phyloP scores from a whole-genome alignment of 139 green algal genomes.

The Coccomyxa sp. region DNA sequence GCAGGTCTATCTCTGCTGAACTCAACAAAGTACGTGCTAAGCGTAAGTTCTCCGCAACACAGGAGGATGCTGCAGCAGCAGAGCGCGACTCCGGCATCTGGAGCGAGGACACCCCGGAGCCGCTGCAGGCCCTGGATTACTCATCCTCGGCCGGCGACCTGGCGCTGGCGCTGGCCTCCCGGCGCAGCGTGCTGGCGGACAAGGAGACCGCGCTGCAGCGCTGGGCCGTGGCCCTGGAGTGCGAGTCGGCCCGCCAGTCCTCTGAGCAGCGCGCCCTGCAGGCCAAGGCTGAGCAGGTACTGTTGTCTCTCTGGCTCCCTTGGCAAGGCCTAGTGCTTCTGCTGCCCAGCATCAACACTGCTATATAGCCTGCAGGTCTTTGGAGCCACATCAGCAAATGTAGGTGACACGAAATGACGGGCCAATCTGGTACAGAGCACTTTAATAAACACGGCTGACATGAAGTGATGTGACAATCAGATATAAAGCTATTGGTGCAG shows the following conservation, averaged over 20 bases:
- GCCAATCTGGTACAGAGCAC: too few species aligned
- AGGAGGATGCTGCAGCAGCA: constrained; percentile 26
- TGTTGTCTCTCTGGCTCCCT: background rate
- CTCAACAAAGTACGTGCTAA: too few species aligned
- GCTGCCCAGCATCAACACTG: too few species aligned
- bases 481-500: too few species aligned
- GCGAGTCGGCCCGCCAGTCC: constrained; percentile 27
- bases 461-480: too few species aligned
- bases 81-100: constrained; percentile 1
- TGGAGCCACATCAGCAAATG: too few species aligned
- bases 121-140: background rate
- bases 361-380: too few species aligned
- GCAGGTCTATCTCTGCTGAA: too few species aligned
- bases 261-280: constrained; percentile 11
- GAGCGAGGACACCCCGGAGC: background rate
- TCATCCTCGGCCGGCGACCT: background rate
- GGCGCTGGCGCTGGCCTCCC: constrained; percentile 9
- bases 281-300: constrained; percentile 17
- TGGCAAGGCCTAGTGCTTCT: too few species aligned
- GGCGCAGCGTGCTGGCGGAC: constrained; percentile 31
- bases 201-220: constrained; percentile 48
- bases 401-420: too few species aligned
- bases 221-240: constrained; percentile 37
- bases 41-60: background rate
- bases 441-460: too few species aligned